Evolutionary conservation across 75 land plant species (phyloP).

Genomic region (Selaginella moellendorffii): DNA sequence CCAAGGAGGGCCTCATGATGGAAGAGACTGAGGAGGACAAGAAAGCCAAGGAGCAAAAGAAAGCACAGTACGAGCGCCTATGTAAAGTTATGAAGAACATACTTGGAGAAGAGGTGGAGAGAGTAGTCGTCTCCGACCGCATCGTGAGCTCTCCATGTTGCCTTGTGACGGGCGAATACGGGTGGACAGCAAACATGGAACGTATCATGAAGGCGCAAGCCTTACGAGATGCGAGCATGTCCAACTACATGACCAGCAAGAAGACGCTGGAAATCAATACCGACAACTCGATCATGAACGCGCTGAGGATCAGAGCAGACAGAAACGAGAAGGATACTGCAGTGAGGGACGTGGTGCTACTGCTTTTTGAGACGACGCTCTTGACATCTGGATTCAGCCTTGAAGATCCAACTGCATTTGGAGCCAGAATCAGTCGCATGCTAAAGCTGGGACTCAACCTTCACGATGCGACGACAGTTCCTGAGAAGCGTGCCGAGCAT

Average conservation of each 20-base stretch:
- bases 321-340: constrained; percentile 58
- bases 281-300: constrained; percentile 61
- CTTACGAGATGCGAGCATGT: constrained; percentile 58
- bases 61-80: constrained; percentile 39
- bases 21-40: constrained; percentile 72
- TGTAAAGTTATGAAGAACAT: constrained; percentile 67
- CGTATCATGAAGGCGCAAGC: constrained; percentile 68
- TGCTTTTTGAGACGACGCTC: constrained; percentile 52
- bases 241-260: constrained; percentile 54
- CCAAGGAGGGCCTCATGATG: constrained; percentile 51
- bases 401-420: constrained; percentile 62
- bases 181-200: constrained; percentile 79
- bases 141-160: constrained; percentile 68
- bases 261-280: constrained; percentile 84
- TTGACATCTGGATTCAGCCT: constrained; percentile 63
- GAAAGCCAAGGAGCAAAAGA: constrained; percentile 54
- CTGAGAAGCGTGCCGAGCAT: constrained; percentile 22
- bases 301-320: constrained; percentile 61
- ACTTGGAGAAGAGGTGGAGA: constrained; percentile 53
- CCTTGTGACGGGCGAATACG: constrained; percentile 69
- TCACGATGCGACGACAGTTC: constrained; percentile 35
- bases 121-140: constrained; percentile 47
- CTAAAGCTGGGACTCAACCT: constrained; percentile 63
- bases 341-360: constrained; percentile 61
- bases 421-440: constrained; percentile 57